These are phyloP conservation scores for Rhipidocladum racemiflorum DNA, from an alignment of 176 grass and related monocot species.

Conservation along the genomic window DNA sequence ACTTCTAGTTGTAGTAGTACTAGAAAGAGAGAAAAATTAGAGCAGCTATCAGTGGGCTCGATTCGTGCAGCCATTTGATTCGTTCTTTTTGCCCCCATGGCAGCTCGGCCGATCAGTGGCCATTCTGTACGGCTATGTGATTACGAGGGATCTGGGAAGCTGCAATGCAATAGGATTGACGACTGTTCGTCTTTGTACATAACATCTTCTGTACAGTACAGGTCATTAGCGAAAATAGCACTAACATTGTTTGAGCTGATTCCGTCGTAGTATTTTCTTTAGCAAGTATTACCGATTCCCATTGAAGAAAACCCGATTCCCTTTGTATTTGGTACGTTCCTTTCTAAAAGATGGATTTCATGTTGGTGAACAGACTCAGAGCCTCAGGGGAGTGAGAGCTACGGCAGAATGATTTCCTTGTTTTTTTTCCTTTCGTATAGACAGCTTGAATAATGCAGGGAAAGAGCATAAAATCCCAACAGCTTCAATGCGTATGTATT, in stretches of 20 bases:
- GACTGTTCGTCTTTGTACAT: not conserved
- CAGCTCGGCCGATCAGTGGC: not conserved
- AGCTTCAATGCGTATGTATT: too few species aligned
- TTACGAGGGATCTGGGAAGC: not conserved
- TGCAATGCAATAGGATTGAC: not conserved
- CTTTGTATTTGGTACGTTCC: not conserved
- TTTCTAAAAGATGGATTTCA: too few species aligned
- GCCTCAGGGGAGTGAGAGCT: too few species aligned
- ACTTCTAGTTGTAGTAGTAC: slow-evolving; percentile 21
- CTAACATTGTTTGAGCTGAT: not conserved
- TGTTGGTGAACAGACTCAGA: too few species aligned
- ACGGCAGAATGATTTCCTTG: too few species aligned
- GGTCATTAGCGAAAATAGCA: not conserved
- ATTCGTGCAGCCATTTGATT: slow-evolving; percentile 21
- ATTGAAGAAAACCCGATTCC: not conserved
- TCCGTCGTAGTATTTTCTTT: not conserved
- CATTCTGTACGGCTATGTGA: slow-evolving; percentile 18
- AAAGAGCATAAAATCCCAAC: too few species aligned
- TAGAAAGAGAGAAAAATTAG: not conserved
- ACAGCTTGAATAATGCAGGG: too few species aligned
- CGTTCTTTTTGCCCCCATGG: slow-evolving; percentile 17
- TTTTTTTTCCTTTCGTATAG: too few species aligned
- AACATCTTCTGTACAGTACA: slow-evolving; percentile 2
- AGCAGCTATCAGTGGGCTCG: not conserved
- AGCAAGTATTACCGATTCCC: not conserved